A percentile compares a stretch with the other conserved stretches of the same genome.
Conservation (phyloP, 2,329 filamentous ascomycete genomes). For the Thielaviopsis cerberus region DNA sequence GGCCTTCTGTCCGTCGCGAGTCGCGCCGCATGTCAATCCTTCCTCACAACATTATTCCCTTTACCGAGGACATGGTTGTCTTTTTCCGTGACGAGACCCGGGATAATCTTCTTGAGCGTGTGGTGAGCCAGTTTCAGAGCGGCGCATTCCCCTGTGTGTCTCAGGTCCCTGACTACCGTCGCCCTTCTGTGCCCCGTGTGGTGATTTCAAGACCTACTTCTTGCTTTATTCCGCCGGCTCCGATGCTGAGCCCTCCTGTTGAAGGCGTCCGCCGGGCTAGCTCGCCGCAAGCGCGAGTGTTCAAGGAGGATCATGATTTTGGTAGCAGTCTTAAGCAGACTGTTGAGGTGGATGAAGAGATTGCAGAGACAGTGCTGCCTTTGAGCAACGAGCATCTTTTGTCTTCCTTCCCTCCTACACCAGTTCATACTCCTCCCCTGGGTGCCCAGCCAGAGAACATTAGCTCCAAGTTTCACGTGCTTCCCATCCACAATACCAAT, state of each 20-base stretch:
- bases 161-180: neutral
- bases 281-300: slow-evolving; percentile 4
- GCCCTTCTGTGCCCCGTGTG: slow-evolving; percentile 8
- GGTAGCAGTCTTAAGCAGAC: slow-evolving; percentile 2
- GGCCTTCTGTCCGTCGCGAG: slow-evolving; percentile 1
- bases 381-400: slow-evolving; percentile 8
- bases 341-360: neutral
- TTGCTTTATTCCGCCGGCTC: slow-evolving; percentile 1
- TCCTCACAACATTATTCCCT: slow-evolving; percentile 23
- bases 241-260: neutral
- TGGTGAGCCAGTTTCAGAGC: slow-evolving; percentile 28
- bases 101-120: slow-evolving; percentile 26
- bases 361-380: neutral
- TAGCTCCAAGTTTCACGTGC: slow-evolving; percentile 16
- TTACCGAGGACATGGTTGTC: slow-evolving; percentile 42
- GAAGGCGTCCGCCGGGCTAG: slow-evolving; percentile 6
- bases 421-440: slow-evolving; percentile 7
- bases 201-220: slow-evolving; percentile 5
- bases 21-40: slow-evolving; percentile 1
- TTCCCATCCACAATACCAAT: slow-evolving; percentile 23
- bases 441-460: slow-evolving; percentile 5
- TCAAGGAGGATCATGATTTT: slow-evolving; percentile 6
- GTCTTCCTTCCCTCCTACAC: slow-evolving; percentile 10
- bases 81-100: slow-evolving; percentile 28
- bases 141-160: slow-evolving; percentile 18